These are phyloP conservation scores for Lolium rigidum DNA, from an alignment of 176 grass and related monocot species.

Conservation along the genomic window DNA sequence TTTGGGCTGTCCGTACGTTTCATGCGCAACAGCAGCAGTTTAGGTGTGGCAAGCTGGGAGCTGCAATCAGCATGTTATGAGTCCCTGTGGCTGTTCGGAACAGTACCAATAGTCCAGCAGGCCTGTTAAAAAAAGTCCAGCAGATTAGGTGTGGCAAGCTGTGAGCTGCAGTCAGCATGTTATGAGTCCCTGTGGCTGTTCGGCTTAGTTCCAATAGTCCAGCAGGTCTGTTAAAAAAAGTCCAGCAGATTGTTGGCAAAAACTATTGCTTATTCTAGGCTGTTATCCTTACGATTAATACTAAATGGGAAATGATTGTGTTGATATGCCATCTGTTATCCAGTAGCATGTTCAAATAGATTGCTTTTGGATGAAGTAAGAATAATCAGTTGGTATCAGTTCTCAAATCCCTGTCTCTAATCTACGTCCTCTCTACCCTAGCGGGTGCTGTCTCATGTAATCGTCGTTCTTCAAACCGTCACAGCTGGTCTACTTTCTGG, in stretches of 20 bases:
- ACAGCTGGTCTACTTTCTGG: neutral
- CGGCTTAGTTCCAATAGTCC: neutral
- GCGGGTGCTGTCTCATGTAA: neutral
- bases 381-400: neutral
- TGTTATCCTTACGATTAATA: slow-evolving; percentile 17
- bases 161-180: neutral
- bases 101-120: neutral
- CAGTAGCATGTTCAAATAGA: slow-evolving; percentile 3
- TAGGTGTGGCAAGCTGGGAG: neutral
- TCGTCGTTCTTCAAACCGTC: neutral
- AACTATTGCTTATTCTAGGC: neutral
- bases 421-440: neutral
- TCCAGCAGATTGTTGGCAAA: neutral
- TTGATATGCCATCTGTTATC: neutral
- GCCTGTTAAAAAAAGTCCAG: neutral
- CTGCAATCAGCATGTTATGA: neutral
- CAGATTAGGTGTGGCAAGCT: neutral
- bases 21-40: slow-evolving; percentile 4
- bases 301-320: slow-evolving; percentile 18
- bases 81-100: neutral
- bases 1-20: neutral
- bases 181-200: neutral
- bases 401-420: neutral
- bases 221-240: too few relatives aligned
- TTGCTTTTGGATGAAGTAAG: neutral